phyloP scores from a whole-genome alignment of 495 filamentous ascomycete genomes.

The Staphylotrichum tortipilum region DNA sequence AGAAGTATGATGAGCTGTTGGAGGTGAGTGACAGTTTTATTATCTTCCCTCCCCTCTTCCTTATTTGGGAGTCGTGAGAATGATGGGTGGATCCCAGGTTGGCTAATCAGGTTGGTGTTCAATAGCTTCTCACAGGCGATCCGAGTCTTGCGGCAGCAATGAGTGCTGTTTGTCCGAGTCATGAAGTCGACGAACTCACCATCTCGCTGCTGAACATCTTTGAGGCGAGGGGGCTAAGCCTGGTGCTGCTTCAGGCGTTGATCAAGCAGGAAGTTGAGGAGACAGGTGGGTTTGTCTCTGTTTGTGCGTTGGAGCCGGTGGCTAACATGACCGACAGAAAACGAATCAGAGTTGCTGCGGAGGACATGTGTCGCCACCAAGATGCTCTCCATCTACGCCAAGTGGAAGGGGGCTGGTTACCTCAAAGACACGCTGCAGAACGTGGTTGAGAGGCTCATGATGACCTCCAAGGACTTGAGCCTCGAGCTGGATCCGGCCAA shows the following conservation, averaged over 20 bases:
- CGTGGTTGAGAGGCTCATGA: conserved; percentile 51
- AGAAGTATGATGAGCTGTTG: conserved; percentile 55
- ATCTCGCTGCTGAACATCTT: conserved; percentile 59
- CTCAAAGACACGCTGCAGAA: conserved; percentile 55
- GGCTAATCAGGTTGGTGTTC: conserved; percentile 1
- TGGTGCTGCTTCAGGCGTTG: conserved; percentile 52
- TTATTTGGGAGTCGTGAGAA: not conserved
- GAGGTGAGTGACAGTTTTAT: conserved; percentile 31
- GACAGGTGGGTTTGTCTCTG: conserved; percentile 34
- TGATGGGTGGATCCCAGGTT: too few species aligned
- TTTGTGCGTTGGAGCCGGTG: not conserved
- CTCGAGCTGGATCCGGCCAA: conserved; percentile 56
- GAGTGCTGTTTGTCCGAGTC: conserved; percentile 53
- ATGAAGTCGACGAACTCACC: conserved; percentile 57
- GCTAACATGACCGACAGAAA: conserved; percentile 33
- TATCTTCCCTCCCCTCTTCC: not conserved
- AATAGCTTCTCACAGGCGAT: conserved; percentile 49
- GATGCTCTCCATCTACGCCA: conserved; percentile 59
- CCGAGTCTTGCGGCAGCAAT: conserved; percentile 52
- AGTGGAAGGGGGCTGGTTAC: conserved; percentile 57
- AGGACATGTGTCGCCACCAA: conserved; percentile 60
- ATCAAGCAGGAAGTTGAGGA: conserved; percentile 59
- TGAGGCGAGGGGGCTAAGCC: conserved; percentile 50
- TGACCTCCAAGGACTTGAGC: conserved; percentile 52
- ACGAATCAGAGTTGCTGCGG: conserved; percentile 53